These are phyloP conservation scores for Pythium periplocum DNA, from an alignment of 352 stramenopile species.

Conservation along the genomic window DNA sequence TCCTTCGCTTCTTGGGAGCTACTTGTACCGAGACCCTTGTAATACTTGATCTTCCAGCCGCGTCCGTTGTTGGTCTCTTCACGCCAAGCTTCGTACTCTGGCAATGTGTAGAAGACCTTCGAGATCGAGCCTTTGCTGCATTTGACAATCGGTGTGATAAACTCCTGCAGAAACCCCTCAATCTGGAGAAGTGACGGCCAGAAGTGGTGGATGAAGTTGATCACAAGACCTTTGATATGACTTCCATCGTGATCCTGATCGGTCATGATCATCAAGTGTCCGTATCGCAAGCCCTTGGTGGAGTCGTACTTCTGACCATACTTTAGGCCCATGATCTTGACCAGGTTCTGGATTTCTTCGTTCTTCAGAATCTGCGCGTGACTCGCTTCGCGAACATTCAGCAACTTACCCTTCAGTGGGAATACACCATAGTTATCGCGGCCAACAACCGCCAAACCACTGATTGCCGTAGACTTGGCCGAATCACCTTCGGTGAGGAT, in stretches of 20 bases:
- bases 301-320: constrained; percentile 93
- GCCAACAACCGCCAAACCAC: constrained; percentile 94
- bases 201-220: constrained; percentile 99
- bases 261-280: constrained; percentile 98
- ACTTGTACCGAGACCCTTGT: constrained; percentile 99
- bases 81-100: constrained; percentile 95
- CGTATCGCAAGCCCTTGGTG: constrained; percentile 90
- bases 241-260: constrained; percentile 99
- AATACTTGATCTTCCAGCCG: constrained; percentile 98
- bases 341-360: constrained; percentile 95
- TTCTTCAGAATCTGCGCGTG: constrained; percentile 96
- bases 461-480: constrained; percentile 96
- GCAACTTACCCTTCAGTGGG: constrained; percentile 95
- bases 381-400: constrained; percentile 99
- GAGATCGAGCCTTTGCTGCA: constrained; percentile 85
- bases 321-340: constrained; percentile 97
- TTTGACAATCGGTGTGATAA: constrained; percentile 98
- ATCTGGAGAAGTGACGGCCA: constrained; percentile 95
- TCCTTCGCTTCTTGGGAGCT: constrained; percentile 95
- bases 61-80: constrained; percentile 83
- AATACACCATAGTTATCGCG: constrained; percentile 97
- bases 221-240: constrained; percentile 98
- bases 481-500: constrained; percentile 99
- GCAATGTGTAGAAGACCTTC: constrained; percentile 96
- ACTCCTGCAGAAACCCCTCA: constrained; percentile 90